Evolutionary conservation across 1,284 basidiomycete species (phyloP).

Genomic region (Cutaneotrichosporon daszewskae): DNA sequence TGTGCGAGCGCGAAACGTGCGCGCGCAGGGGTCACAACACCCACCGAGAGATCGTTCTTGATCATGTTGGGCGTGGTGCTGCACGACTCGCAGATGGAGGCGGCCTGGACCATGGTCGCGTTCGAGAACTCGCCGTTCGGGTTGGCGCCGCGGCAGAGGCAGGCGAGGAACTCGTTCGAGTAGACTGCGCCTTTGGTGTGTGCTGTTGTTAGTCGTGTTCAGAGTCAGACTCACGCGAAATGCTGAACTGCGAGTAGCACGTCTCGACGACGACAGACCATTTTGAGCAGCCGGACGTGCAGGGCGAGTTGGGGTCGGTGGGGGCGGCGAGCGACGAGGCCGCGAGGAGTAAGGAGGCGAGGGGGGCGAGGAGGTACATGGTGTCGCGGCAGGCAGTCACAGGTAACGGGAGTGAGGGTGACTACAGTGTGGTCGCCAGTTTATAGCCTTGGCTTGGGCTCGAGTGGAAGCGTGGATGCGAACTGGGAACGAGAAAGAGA

Average conservation of each 20-base stretch:
- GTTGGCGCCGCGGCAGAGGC: constrained; percentile 28
- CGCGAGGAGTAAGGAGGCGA: too few relatives aligned
- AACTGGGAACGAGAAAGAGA: too few relatives aligned
- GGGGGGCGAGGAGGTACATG: too few relatives aligned
- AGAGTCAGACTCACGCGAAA: constrained; percentile 7
- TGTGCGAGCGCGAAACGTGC: not conserved
- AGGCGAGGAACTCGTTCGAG: constrained; percentile 32
- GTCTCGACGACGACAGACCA: constrained; percentile 10
- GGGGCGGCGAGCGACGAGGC: too few relatives aligned
- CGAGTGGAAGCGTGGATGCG: too few relatives aligned
- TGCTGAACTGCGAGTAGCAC: constrained; percentile 9
- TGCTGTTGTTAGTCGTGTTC: constrained; percentile 12
- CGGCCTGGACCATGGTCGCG: constrained; percentile 17
- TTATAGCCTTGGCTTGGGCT: too few relatives aligned
- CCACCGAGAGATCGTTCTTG: constrained; percentile 29
- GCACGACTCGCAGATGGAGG: constrained; percentile 32
- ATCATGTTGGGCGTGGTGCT: constrained; percentile 26
- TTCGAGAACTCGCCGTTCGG: constrained; percentile 18
- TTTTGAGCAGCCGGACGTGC: constrained; percentile 4
- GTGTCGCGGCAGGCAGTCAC: too few relatives aligned
- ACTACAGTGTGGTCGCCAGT: too few relatives aligned
- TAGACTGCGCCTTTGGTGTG: constrained; percentile 20
- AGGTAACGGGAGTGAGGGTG: too few relatives aligned
- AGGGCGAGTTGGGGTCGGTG: not conserved
- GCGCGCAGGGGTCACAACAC: constrained; percentile 6